phyloP scores from a whole-genome alignment of 495 filamentous ascomycete genomes.

The Penicillium pancosmium region DNA sequence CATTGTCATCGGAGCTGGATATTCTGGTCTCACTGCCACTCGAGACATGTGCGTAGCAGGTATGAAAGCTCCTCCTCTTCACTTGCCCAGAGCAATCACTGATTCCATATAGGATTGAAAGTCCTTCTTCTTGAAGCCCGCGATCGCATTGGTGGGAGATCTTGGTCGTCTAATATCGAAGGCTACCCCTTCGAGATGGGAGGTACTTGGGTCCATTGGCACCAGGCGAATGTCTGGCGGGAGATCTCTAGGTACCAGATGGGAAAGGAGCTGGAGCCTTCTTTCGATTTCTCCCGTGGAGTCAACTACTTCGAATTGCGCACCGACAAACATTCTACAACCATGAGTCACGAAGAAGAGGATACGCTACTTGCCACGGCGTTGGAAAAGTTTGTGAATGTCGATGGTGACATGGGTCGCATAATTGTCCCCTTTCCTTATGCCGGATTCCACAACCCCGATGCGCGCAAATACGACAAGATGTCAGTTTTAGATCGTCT shows the following conservation, averaged over 20 bases:
- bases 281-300: slow-evolving; percentile 24
- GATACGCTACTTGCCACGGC: slow-evolving; percentile 13
- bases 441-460: slow-evolving; percentile 19
- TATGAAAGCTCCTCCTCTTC: not conserved
- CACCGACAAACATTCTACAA: slow-evolving; percentile 11
- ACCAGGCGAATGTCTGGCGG: slow-evolving; percentile 26
- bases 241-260: slow-evolving; percentile 28
- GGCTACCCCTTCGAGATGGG: slow-evolving; percentile 36
- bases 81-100: not conserved
- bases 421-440: slow-evolving; percentile 27
- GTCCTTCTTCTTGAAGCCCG: slow-evolving; percentile 40
- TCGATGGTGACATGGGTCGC: slow-evolving; percentile 26
- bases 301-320: slow-evolving; percentile 27
- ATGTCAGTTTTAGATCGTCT: slow-evolving; percentile 28
- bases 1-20: slow-evolving; percentile 33
- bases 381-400: slow-evolving; percentile 24
- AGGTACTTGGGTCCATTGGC: slow-evolving; percentile 39
- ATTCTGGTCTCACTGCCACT: slow-evolving; percentile 28
- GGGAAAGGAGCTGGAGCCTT: slow-evolving; percentile 20
- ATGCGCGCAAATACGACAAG: slow-evolving; percentile 21
- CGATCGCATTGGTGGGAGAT: slow-evolving; percentile 39
- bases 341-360: slow-evolving; percentile 27
- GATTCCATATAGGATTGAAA: slow-evolving; percentile 14
- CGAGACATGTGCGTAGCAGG: slow-evolving; percentile 24
- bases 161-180: slow-evolving; percentile 30